Percentiles rank a stretch among this genome's conserved stretches.
These are phyloP conservation scores for Trametes pubescens DNA, from an alignment of 1,284 basidiomycete species.

Conservation along the genomic window DNA sequence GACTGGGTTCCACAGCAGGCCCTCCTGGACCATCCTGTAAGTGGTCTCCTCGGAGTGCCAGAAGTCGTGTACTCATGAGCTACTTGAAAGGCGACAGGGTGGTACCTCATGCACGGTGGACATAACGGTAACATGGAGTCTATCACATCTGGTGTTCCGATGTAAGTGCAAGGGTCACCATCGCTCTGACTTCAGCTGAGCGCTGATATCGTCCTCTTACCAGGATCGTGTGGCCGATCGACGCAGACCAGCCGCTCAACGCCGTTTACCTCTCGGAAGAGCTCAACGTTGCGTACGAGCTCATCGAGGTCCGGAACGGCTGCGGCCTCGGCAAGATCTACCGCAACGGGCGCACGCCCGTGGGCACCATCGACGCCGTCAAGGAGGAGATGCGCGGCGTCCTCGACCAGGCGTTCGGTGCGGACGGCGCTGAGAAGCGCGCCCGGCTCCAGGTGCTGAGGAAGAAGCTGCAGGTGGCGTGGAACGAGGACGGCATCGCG, in stretches of 20 bases:
- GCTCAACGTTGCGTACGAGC: slow-evolving; percentile 39
- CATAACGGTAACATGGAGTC: slow-evolving; percentile 36
- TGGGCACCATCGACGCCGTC: slow-evolving; percentile 35
- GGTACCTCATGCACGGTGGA: slow-evolving; percentile 37
- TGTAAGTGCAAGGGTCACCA: background rate
- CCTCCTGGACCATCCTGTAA: slow-evolving; percentile 34
- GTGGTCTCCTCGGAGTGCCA: background rate
- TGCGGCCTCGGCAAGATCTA: slow-evolving; percentile 31
- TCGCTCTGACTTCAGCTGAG: background rate
- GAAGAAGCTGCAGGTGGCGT: slow-evolving; percentile 13
- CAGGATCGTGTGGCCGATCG: slow-evolving; percentile 36
- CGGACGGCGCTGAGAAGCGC: slow-evolving; percentile 32
- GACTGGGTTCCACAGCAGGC: slow-evolving; percentile 36
- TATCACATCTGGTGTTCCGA: slow-evolving; percentile 29
- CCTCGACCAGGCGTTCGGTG: slow-evolving; percentile 31
- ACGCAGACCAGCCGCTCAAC: slow-evolving; percentile 37
- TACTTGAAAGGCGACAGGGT: slow-evolving; percentile 29
- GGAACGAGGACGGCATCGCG: slow-evolving; percentile 5
- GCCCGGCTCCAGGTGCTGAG: slow-evolving; percentile 26
- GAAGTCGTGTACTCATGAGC: background rate
- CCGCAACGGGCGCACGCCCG: slow-evolving; percentile 30
- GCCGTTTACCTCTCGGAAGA: slow-evolving; percentile 31
- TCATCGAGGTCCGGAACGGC: slow-evolving; percentile 39
- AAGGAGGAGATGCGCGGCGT: slow-evolving; percentile 29
- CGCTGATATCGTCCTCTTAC: slow-evolving; percentile 9